Conservation (phyloP, 805 yeast species). For the Wickerhamomyces hampshirensis region DNA sequence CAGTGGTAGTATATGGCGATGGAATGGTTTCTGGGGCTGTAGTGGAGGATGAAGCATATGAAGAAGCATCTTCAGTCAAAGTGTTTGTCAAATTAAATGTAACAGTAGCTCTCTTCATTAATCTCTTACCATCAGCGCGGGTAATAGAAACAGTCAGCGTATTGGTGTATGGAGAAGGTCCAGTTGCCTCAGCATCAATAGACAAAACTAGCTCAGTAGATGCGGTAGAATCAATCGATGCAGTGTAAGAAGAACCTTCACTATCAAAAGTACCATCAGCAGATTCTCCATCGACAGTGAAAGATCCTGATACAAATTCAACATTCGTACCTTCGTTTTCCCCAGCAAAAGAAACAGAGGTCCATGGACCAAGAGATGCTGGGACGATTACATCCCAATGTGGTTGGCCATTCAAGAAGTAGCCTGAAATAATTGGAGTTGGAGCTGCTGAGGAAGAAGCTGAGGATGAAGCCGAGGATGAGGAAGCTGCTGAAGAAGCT, state of each 20-base stretch:
- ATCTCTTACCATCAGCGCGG: neutral
- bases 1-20: slow-evolving; percentile 10
- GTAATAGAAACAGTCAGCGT: slow-evolving; percentile 19
- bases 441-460: slow-evolving; percentile 5
- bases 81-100: slow-evolving; percentile 8
- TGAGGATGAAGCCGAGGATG: slow-evolving; percentile 17
- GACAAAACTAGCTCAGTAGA: slow-evolving; percentile 37
- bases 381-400: slow-evolving; percentile 40
- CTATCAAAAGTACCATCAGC: neutral
- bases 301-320: slow-evolving; percentile 29
- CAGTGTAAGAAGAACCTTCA: neutral
- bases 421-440: slow-evolving; percentile 26
- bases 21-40: slow-evolving; percentile 15
- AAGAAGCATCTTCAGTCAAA: slow-evolving; percentile 2
- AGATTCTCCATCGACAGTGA: slow-evolving; percentile 36
- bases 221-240: slow-evolving; percentile 13
- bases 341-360: slow-evolving; percentile 57
- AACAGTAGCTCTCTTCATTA: slow-evolving; percentile 9
- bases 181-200: slow-evolving; percentile 56
- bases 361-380: slow-evolving; percentile 48
- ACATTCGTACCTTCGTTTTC: slow-evolving; percentile 38
- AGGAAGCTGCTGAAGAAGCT: slow-evolving; percentile 7
- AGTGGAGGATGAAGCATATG: slow-evolving; percentile 1
- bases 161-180: slow-evolving; percentile 47
- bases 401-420: slow-evolving; percentile 30